These are phyloP conservation scores for Aspergillus pseudonomiae DNA, from an alignment of 2,329 filamentous ascomycete species.

Conservation along the genomic window DNA sequence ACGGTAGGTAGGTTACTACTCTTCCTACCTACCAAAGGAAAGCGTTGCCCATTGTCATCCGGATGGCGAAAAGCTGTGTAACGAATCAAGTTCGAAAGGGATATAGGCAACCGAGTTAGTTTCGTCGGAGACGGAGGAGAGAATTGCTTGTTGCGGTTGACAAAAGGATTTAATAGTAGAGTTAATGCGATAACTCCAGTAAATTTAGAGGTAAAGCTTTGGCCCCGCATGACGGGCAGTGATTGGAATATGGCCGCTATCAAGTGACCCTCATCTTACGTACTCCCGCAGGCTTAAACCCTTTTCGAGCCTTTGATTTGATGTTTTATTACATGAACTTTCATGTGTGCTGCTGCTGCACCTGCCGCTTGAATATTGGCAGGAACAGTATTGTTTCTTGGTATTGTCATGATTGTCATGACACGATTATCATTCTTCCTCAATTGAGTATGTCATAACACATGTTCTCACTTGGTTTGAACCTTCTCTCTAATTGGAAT, in stretches of 20 bases:
- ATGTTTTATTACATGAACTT: neutral
- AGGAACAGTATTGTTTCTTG: neutral
- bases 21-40: neutral
- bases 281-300: constrained; percentile 1
- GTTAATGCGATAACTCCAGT: neutral
- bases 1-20: neutral
- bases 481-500: neutral
- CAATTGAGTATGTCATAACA: neutral
- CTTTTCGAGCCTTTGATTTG: neutral
- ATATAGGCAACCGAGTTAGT: neutral
- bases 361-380: neutral
- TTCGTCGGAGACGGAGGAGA: neutral
- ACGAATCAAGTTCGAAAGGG: neutral
- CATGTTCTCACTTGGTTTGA: neutral
- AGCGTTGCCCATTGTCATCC: neutral
- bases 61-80: neutral
- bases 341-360: neutral
- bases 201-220: constrained; percentile 2
- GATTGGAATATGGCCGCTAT: constrained; percentile 7
- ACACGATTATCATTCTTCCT: neutral
- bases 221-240: constrained; percentile 3
- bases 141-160: neutral
- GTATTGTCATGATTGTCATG: neutral
- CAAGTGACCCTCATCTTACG: constrained; percentile 12
- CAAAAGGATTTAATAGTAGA: neutral